Evolutionary conservation across 164 flowering plant species (phyloP).

Genomic region (Sedum album): DNA sequence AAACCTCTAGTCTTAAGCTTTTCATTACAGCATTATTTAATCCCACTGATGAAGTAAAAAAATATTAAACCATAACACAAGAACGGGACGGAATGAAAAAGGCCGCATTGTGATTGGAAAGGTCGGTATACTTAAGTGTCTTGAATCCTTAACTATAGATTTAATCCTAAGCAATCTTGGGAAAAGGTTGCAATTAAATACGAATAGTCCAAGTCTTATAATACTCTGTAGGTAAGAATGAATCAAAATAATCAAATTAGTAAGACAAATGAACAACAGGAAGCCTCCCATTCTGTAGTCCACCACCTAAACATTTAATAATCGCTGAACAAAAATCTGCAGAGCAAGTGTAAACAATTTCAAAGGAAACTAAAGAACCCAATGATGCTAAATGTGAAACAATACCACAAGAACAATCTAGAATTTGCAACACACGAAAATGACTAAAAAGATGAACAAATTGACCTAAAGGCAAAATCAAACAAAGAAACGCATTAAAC

Average conservation of each 20-base stretch:
- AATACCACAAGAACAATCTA: neutral
- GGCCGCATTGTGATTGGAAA: neutral
- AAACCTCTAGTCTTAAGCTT: too few species aligned
- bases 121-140: neutral
- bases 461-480: neutral
- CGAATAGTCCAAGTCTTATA: neutral
- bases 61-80: neutral
- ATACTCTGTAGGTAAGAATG: neutral
- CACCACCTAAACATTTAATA: neutral
- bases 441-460: too few species aligned
- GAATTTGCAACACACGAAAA: neutral
- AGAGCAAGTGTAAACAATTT: neutral
- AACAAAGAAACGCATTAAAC: neutral
- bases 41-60: neutral
- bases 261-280: neutral
- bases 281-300: neutral
- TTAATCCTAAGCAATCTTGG: neutral
- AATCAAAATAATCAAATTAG: neutral
- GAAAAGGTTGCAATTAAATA: neutral
- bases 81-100: too few species aligned
- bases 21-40: too few species aligned
- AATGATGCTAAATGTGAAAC: neutral
- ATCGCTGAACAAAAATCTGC: neutral
- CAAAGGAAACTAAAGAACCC: neutral
- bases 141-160: too few species aligned